Evolutionary conservation across 257 asterid species (phyloP), one percentile per base, ranked within the genome.

Genomic region (Mitragyna speciosa): DNA sequence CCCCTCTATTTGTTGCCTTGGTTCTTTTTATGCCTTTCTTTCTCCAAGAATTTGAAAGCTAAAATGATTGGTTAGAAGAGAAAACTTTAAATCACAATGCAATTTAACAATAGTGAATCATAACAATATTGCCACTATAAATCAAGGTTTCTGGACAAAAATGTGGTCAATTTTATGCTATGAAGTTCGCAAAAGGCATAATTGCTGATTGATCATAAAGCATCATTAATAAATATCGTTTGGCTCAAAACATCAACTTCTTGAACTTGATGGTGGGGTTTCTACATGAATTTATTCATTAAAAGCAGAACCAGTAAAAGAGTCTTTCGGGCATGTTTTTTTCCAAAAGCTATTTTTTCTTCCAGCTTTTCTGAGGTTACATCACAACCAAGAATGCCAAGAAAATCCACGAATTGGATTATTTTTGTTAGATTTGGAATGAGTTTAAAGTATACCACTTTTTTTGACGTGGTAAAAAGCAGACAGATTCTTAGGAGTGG

Each of bases 371-470:
- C 12, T 47, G 30, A 11, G 28, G 66, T 28, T 51, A 52, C 61
- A 51, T 51, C 48, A 16, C 30, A 73, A 52, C 48, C 49, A 48
- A 72, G 76, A 49, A 72, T 41, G 74, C 54, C 28, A 70, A 70
- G 31, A 11, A 19, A 17, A 24, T 72, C 26, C 64, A 26, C 28
- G 33, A 47, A 41, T 22, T 41, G 49, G 54, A 41, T 41, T 19
- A 7, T 47, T 72, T 51, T 15, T 19, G 63, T 14, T 26, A n/a
- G 41, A 72, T 15, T 47, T 28, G 8, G 28, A 39, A 49, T 41
- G 64, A 16, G 64, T 72, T 72, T 72, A 72, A 48, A 72, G 64
- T 17, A n/a, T 28, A 1, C 3, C 64, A 28, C 64, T 49, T 72
- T 49, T 24, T 51, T 28, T 48, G 15, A 72, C 36, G 64, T 7